Conservation (phyloP, 305 asterid species). For the Fraxinus ornus region DNA sequence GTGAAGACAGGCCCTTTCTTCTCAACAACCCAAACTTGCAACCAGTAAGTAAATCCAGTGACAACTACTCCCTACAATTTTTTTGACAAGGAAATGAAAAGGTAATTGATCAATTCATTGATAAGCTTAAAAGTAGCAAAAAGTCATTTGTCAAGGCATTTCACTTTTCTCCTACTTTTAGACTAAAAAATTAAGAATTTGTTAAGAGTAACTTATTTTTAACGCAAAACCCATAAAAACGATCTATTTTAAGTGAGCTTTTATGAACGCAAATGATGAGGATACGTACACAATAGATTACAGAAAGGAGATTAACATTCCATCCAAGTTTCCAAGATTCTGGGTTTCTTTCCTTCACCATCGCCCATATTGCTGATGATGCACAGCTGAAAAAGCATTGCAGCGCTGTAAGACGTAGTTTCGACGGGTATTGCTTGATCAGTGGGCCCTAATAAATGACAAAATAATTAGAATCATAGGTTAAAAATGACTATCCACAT, state of each 20-base stretch:
- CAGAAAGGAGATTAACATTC: conserved; percentile 37
- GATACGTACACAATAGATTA: conserved; percentile 44
- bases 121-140: background rate
- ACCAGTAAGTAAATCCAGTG: conserved; percentile 30
- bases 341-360: conserved; percentile 27
- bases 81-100: background rate
- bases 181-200: background rate
- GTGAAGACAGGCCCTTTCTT: conserved; percentile 49
- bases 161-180: background rate
- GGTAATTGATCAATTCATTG: background rate
- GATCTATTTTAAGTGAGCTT: background rate
- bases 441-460: conserved; percentile 13
- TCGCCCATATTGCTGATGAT: conserved; percentile 33
- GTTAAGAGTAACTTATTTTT: background rate
- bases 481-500: background rate
- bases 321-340: conserved; percentile 55
- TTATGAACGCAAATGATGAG: background rate
- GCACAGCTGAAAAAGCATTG: conserved; percentile 40
- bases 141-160: background rate
- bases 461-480: background rate
- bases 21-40: conserved; percentile 46
- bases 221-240: background rate
- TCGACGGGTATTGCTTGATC: conserved; percentile 29
- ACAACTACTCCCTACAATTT: conserved; percentile 25
- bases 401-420: conserved; percentile 27